Percentiles rank a stretch among this genome's conserved stretches.
These are phyloP conservation scores for Urtica urens DNA, from an alignment of 306 rosid genomes.

Conservation along the genomic window DNA sequence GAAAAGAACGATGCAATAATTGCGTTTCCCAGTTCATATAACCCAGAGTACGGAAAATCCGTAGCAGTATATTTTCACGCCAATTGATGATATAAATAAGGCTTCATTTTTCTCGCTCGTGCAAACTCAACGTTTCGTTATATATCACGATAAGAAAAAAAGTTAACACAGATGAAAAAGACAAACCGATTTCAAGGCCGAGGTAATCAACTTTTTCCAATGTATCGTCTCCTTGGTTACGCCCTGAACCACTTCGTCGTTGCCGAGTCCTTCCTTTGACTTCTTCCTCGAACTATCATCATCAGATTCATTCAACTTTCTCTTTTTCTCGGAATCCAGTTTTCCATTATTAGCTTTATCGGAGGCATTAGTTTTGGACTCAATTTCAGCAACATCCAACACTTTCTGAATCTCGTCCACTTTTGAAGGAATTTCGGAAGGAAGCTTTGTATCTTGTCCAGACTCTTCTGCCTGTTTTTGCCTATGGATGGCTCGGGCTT, in stretches of 20 bases:
- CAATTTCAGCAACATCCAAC: slow-evolving; percentile 26
- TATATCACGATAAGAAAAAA: neutral
- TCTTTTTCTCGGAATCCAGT: slow-evolving; percentile 40
- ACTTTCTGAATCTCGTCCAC: slow-evolving; percentile 14
- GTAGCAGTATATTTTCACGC: neutral
- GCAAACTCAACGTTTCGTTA: neutral
- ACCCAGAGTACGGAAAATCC: too few species aligned
- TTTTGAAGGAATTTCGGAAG: slow-evolving; percentile 25
- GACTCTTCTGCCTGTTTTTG: slow-evolving; percentile 39
- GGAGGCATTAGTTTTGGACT: slow-evolving; percentile 6
- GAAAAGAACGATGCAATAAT: too few species aligned
- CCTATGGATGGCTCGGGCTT: slow-evolving; percentile 65
- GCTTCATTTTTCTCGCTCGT: neutral
- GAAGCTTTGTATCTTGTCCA: slow-evolving; percentile 25
- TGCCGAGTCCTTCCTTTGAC: slow-evolving; percentile 32
- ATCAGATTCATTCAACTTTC: slow-evolving; percentile 46
- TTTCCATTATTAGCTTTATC: slow-evolving; percentile 28
- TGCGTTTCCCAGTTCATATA: too few species aligned
- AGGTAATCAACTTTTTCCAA: slow-evolving; percentile 74
- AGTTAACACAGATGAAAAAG: neutral
- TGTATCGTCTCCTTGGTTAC: slow-evolving; percentile 37
- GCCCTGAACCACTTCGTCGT: slow-evolving; percentile 65
- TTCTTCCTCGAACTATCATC: slow-evolving; percentile 35
- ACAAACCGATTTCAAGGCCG: slow-evolving; percentile 66
- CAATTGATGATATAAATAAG: neutral